phyloP scores from a whole-genome alignment of 2,329 filamentous ascomycete species.

The Aspergillus tubingensis region DNA sequence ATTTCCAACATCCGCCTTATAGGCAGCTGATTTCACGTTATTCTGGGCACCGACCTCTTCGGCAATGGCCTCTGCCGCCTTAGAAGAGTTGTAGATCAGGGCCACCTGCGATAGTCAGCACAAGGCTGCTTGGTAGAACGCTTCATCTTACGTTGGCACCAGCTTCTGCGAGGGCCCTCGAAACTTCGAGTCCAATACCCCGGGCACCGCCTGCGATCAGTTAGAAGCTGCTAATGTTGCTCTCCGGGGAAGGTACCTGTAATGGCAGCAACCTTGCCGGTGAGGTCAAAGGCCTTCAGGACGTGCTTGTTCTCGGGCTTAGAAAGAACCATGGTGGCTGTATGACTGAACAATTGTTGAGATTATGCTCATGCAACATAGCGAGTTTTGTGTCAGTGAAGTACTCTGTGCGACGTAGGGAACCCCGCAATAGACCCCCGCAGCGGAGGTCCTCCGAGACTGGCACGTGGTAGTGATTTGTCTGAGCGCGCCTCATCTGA shows the following conservation, averaged over 20 bases:
- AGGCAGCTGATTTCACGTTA: slow-evolving; percentile 35
- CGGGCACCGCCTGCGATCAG: slow-evolving; percentile 29
- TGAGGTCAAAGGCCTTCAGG: slow-evolving; percentile 31
- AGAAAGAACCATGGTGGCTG: slow-evolving; percentile 26
- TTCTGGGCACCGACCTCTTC: slow-evolving; percentile 30
- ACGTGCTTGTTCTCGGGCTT: slow-evolving; percentile 30
- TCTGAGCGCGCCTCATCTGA: neutral
- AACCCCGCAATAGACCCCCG: neutral
- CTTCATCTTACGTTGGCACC: slow-evolving; percentile 37
- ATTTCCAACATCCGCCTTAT: slow-evolving; percentile 36
- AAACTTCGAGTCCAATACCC: slow-evolving; percentile 45
- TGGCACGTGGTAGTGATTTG: neutral
- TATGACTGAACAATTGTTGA: neutral
- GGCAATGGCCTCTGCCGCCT: slow-evolving; percentile 26
- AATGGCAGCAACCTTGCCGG: slow-evolving; percentile 30
- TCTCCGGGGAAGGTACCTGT: slow-evolving; percentile 20
- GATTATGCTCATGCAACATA: neutral
- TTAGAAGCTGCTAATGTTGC: neutral
- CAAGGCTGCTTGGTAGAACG: neutral
- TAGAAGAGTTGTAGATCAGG: slow-evolving; percentile 35
- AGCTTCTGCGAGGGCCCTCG: slow-evolving; percentile 41
- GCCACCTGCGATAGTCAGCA: slow-evolving; percentile 27
- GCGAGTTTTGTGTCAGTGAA: neutral
- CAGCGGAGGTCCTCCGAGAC: neutral
- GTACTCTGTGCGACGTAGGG: neutral